Base-by-base conservation (phyloP, 208 protist genomes). In the Crithidia thermophila region DNA sequence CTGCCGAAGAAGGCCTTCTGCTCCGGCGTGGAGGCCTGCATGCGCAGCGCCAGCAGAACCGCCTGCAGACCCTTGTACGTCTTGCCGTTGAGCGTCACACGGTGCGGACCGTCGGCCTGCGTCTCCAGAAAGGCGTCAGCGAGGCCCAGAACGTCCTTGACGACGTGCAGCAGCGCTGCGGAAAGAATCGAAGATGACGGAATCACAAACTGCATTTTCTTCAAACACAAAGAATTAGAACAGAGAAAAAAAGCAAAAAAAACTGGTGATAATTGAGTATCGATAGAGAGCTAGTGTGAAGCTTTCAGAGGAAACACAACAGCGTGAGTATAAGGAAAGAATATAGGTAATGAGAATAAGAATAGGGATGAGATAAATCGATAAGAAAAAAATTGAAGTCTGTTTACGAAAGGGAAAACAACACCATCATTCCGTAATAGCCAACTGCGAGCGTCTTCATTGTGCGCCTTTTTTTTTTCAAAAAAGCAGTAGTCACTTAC, bases 11-110 rank as follows among this genome's bases (percentile, higher is more conserved):
- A 82, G 5, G 47, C 43, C 31, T 45, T 46, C 28, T 72, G 65
- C 63, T 74, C 72, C n/a, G 67, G 49, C 2, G 43, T 74, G 3
- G 42, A 20, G 37, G 67, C 72, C 23, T 25, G 57, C 51, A 66
- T 57, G 64, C 78, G 71, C 43, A 84, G 63, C 34, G 70, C 67
- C 60, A 55, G 73, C 37, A 84, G 55, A 16, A 82, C 39, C 57
- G 72, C 31, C 50, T 75, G 68, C 23, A 82, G 56, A 8, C 77
- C 77, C 14, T 14, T 21, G 62, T 75, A 82, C 1, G 67, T 72
- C 37, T 39, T 43, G 9, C 72, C 72, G 10, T 69, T 58, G 0
- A 77, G 4, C 4, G 58, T 67, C 5, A 82, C 77, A 34, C 72
- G 56, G 55, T 75, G 69, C 14, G 69, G 69, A n/a, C 75, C 75